Evolutionary conservation across 139 green algal genomes (phyloP), one percentile per base, ranked within the genome.

Genomic region (Trebouxia sp.): DNA sequence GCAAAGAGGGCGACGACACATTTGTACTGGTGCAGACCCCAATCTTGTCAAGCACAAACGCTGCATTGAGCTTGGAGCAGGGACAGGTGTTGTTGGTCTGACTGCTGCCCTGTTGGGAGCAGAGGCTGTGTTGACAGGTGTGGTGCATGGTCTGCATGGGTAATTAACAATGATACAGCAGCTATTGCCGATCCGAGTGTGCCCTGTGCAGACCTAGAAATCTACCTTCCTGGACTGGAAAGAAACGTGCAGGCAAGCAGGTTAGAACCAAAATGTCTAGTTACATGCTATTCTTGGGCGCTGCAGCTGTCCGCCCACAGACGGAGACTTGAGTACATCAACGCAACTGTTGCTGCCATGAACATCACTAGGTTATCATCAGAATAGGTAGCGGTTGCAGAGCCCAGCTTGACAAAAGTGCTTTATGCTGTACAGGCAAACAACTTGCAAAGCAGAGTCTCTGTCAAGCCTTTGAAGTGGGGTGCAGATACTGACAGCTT

Each of bases 41-140:
- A 58, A 5, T 39, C 28, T 51, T 11, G n/a, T 77, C 22, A 55
- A 56, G 28, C 84, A 84, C 75, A 76, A 80, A 47, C 80, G 77
- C 0, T 78, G 39, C 35, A 75, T 90, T 28, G 86, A 90, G 65
- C 76, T 90, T 56, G 86, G 86, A 10, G 84, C 86, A 26, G 86
- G 86, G 12, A 85, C 88, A 12, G 86, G 86, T 4, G 22, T 85
- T 41, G 82, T 85, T 37, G 77, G 72, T 10, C 39, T 85, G 28
- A 78, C 75, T 26, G 51, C 85, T 66, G 86, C 81, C 1, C 38
- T 56, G 5, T 38, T 90, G 69, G 86, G 86, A 80, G 32, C 84
- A 0, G 72, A 80, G 2, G 85, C 56, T 35, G 42, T 82, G 5
- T 35, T 45, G 6, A 72, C 62, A 43, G 62, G 62, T 42, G n/a